Evolutionary conservation across 106 monocot genomes (phyloP).

Genomic region (Dendrobium catenatum): DNA sequence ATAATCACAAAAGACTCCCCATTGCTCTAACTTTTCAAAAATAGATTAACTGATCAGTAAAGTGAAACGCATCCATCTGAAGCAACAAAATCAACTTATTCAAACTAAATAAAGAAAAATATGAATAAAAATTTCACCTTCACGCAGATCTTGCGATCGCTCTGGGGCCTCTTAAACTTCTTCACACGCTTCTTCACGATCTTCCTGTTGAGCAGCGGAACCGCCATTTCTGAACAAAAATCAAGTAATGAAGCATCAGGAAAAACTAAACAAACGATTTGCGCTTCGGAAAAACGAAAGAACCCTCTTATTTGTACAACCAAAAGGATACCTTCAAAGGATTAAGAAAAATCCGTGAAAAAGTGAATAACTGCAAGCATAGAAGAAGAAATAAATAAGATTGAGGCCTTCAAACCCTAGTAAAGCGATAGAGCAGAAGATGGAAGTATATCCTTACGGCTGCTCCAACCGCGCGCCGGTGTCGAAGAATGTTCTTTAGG

Average conservation of each 20-base stretch:
- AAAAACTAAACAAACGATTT: neutral
- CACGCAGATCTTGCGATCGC: constrained; percentile 45
- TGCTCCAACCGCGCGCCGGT: neutral
- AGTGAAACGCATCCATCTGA: neutral
- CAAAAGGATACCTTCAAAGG: neutral
- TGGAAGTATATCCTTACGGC: neutral
- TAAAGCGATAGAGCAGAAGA: neutral
- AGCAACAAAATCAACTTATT: neutral
- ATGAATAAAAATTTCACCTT: constrained; percentile 18
- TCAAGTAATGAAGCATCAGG: neutral
- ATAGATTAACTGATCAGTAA: neutral
- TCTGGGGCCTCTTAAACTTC: constrained; percentile 60
- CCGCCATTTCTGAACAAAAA: constrained; percentile 15
- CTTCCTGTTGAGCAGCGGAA: constrained; percentile 26
- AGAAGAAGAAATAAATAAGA: neutral
- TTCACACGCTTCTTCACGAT: constrained; percentile 50
- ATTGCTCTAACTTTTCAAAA: neutral
- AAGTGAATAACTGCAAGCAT: neutral
- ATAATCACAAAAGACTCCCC: neutral
- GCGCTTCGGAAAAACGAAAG: neutral
- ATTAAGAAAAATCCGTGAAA: neutral
- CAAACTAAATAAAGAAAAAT: neutral
- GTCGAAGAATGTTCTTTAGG: neutral
- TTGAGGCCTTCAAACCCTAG: neutral
- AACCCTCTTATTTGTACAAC: neutral